phyloP scores from a whole-genome alignment of 768 basidiomycete species.

The Tulasnella sp. region DNA sequence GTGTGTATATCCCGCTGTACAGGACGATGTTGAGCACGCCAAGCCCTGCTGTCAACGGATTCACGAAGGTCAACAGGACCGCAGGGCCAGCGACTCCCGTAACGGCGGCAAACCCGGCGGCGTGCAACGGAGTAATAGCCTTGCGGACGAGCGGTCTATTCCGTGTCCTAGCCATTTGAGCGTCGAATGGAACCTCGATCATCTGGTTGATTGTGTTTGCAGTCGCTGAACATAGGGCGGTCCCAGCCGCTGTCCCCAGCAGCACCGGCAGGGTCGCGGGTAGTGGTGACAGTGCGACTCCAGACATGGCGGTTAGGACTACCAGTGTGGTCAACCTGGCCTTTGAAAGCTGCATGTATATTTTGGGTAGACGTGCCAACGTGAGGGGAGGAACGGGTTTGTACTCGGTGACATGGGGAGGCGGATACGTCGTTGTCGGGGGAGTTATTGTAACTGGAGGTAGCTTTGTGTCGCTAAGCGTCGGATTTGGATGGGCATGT shows the following conservation, averaged over 20 bases:
- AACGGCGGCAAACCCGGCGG: slow-evolving; percentile 62
- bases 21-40: slow-evolving; percentile 78
- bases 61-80: slow-evolving; percentile 73
- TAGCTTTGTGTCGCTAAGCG: not conserved
- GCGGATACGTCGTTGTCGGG: slow-evolving; percentile 17
- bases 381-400: slow-evolving; percentile 29
- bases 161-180: slow-evolving; percentile 90
- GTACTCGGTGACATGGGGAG: slow-evolving; percentile 18
- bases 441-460: slow-evolving; percentile 14
- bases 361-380: slow-evolving; percentile 43
- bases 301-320: slow-evolving; percentile 82
- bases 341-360: slow-evolving; percentile 81
- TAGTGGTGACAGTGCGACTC: slow-evolving; percentile 86
- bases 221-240: slow-evolving; percentile 81
- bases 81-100: slow-evolving; percentile 75
- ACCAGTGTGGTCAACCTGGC: slow-evolving; percentile 73
- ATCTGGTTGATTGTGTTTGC: slow-evolving; percentile 94
- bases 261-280: slow-evolving; percentile 78
- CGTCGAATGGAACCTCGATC: slow-evolving; percentile 91
- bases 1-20: slow-evolving; percentile 89
- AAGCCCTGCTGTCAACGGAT: slow-evolving; percentile 74
- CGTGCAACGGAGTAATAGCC: slow-evolving; percentile 79
- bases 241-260: slow-evolving; percentile 80
- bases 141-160: slow-evolving; percentile 77
- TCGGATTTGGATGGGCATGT: not conserved